Evolutionary conservation across 805 yeast genomes (phyloP), one percentile per base, ranked within the genome.

Genomic region (Starmerella sp.): DNA sequence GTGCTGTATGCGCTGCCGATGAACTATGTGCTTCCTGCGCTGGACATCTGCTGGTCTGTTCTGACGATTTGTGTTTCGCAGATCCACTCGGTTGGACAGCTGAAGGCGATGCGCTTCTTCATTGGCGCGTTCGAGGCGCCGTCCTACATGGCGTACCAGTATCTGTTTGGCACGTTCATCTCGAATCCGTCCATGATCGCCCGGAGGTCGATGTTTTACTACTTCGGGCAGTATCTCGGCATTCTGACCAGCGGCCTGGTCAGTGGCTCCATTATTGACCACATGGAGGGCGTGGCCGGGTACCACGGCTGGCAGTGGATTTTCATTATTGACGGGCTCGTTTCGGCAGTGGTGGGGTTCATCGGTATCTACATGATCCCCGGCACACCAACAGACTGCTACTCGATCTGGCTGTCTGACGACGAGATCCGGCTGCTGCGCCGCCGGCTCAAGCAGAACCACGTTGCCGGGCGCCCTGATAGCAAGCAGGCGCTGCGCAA

Each of bases 251-350:
- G 84, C 1, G 84, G 86, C 45, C 76, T 80, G 57, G 69, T 83
- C 42, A 83, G 82, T 61, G 78, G 83, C 15, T 77, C 82, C 10
- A 74, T 81, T 32, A 75, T 70, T 54, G 62, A 72, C 28, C 60
- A 67, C 41, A 64, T 83, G 60, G 68, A 73, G 52, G 86, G 83
- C 34, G 69, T 65, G 10, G 63, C 66, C 47, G 86, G 86, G 0
- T 68, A 78, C 11, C 73, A 74, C 8, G 81, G 86, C 11, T 84
- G 88, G 88, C 74, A 82, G 71, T 84, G 88, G 88, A 78, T 81
- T 65, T 83, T 81, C 63, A 78, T 84, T 48, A 74, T 84, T 57
- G 86, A 82, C 65, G 83, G 82, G 11, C 62, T 78, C 48, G 75
- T 84, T 49, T 78, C 84, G 5, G 62, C 82, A 31, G 79, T 74